Percentiles rank a stretch among this genome's conserved stretches.
Evolutionary conservation across 2,329 filamentous ascomycete species (phyloP).

Genomic region (Clonostachys solani): DNA sequence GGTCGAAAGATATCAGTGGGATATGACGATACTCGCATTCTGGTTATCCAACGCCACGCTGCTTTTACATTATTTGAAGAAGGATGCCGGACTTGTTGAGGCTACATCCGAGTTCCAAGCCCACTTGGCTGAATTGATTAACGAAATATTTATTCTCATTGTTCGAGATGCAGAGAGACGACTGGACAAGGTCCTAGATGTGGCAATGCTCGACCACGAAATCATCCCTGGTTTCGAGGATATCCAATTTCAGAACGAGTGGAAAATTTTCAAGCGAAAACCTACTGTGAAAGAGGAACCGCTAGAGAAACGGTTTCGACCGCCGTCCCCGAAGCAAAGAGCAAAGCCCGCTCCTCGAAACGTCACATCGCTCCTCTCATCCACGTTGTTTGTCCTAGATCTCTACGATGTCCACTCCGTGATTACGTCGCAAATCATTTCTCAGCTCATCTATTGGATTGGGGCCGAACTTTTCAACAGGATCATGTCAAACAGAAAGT

Average conservation of each 20-base stretch:
- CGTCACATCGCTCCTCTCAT: constrained; percentile 91
- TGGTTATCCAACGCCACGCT: constrained; percentile 98
- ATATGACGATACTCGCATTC: constrained; percentile 98
- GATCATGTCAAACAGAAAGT: constrained; percentile 94
- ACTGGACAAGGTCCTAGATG: constrained; percentile 92
- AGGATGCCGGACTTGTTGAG: constrained; percentile 76
- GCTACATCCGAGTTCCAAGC: constrained; percentile 87
- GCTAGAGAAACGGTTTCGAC: constrained; percentile 83
- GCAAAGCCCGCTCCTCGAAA: constrained; percentile 92
- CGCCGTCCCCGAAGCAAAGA: constrained; percentile 87
- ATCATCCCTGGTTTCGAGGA: constrained; percentile 97
- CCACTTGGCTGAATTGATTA: constrained; percentile 89
- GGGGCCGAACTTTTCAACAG: constrained; percentile 96
- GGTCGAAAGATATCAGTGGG: constrained; percentile 95
- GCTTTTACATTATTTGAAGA: constrained; percentile 94
- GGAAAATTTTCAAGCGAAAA: constrained; percentile 94
- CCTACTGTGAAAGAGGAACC: constrained; percentile 87
- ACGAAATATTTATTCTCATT: constrained; percentile 97
- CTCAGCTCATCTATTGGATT: constrained; percentile 94
- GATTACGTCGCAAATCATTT: constrained; percentile 85
- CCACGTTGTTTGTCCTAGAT: constrained; percentile 93
- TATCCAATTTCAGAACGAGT: constrained; percentile 95
- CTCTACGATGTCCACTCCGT: constrained; percentile 99
- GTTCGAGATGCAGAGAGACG: constrained; percentile 93
- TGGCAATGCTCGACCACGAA: constrained; percentile 94